Conservation (phyloP, 257 asterid species). For the Paraleonurus japonicus region DNA sequence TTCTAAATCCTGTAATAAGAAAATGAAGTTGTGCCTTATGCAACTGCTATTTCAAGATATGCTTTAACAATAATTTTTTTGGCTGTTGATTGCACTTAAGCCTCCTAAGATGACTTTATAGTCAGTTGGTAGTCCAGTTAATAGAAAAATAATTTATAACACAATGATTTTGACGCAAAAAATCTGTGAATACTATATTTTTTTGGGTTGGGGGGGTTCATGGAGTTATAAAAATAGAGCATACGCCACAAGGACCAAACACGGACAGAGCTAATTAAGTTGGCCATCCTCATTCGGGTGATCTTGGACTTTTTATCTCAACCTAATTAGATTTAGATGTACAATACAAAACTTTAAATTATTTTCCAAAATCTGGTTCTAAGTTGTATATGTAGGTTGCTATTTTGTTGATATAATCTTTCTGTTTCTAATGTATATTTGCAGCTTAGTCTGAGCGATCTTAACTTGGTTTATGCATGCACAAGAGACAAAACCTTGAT, state of each 20-base stretch:
- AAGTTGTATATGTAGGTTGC: neutral
- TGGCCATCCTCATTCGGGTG: neutral
- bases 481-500: conserved; percentile 94
- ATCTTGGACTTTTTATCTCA: neutral
- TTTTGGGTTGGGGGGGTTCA: neutral
- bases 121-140: neutral
- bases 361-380: neutral
- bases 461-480: conserved; percentile 96
- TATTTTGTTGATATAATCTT: conserved; percentile 13
- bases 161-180: neutral
- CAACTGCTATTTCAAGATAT: neutral
- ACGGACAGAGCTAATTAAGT: neutral
- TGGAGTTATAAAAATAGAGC: neutral
- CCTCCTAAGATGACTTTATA: neutral
- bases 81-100: neutral
- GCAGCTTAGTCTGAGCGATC: conserved; percentile 91
- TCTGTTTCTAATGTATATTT: conserved; percentile 27
- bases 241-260: neutral
- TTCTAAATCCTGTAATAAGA: neutral
- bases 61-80: neutral
- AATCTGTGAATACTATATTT: neutral
- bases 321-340: neutral
- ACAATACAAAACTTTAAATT: neutral
- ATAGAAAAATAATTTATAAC: neutral
- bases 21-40: neutral